Conservation (phyloP, 805 yeast genomes). For the Candida coquimbonensis region DNA sequence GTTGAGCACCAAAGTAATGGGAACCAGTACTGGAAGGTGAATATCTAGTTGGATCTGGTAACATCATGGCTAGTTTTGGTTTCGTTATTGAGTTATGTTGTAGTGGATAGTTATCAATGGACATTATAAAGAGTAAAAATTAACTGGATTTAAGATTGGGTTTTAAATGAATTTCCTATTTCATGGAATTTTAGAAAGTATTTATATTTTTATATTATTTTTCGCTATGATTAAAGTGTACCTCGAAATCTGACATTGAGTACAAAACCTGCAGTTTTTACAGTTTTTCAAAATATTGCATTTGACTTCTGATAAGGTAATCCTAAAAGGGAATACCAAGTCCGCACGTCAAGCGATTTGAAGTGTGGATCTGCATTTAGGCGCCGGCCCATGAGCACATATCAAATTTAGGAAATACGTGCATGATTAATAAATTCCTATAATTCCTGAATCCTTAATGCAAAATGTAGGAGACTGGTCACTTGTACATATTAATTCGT, state of each 20-base stretch:
- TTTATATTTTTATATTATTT: too few species aligned
- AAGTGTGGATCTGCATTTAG: background rate
- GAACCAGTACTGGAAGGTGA: conserved; percentile 4
- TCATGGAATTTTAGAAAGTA: too few species aligned
- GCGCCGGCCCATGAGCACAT: too few species aligned
- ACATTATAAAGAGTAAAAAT: background rate
- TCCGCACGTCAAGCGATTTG: conserved; percentile 1
- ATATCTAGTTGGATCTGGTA: conserved; percentile 17
- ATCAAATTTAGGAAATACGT: too few species aligned
- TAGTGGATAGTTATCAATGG: conserved; percentile 2
- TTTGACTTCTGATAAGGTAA: background rate
- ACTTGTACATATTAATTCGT: too few species aligned
- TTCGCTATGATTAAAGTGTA: too few species aligned
- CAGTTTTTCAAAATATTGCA: background rate
- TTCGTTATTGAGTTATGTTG: conserved; percentile 1
- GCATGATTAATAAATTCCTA: too few species aligned
- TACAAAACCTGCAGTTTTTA: background rate
- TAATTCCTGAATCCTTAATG: too few species aligned
- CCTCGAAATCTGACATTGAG: background rate
- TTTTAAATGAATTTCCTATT: too few species aligned
- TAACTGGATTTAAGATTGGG: too few species aligned
- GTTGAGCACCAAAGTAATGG: background rate
- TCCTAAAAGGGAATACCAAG: background rate
- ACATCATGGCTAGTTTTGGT: conserved; percentile 14
- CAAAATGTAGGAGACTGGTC: too few species aligned